A percentile compares a stretch with the other conserved stretches of the same genome.
phyloP scores from a whole-genome alignment of 768 basidiomycete genomes.

The Lactarius indigo region DNA sequence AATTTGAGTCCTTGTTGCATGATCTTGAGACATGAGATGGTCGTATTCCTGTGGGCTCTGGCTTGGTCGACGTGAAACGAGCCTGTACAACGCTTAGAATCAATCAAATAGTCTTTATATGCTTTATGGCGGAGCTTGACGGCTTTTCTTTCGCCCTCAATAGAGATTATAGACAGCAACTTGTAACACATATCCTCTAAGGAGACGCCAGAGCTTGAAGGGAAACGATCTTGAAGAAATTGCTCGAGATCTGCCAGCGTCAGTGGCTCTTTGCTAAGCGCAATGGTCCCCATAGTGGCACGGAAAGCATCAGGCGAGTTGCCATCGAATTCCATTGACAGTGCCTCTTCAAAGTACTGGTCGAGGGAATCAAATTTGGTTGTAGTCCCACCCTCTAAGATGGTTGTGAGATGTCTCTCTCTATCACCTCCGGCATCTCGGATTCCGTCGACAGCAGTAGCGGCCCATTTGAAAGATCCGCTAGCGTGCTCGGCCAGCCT shows the following conservation, averaged over 20 bases:
- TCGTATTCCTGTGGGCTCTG: conserved; percentile 24
- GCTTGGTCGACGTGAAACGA: conserved; percentile 11
- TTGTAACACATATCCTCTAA: conserved; percentile 11
- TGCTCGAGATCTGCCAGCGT: conserved; percentile 17
- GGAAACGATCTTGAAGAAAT: conserved; percentile 8
- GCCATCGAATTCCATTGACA: neutral
- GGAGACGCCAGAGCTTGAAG: neutral
- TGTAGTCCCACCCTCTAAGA: conserved; percentile 10
- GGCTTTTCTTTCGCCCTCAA: neutral
- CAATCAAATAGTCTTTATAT: conserved; percentile 17
- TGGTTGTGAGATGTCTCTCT: conserved; percentile 2
- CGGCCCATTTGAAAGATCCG: conserved; percentile 21
- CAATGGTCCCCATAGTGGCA: conserved; percentile 12
- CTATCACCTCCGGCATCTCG: neutral
- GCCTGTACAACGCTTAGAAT: conserved; percentile 12
- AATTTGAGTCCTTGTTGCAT: conserved; percentile 37
- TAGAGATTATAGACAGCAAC: conserved; percentile 14
- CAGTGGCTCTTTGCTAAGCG: conserved; percentile 13
- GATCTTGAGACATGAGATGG: conserved; percentile 30
- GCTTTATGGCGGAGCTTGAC: conserved; percentile 21
- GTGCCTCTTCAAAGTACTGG: conserved; percentile 1
- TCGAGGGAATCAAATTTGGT: conserved; percentile 8
- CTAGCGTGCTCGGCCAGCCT: conserved; percentile 2
- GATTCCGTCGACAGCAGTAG: conserved; percentile 11
- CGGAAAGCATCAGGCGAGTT: neutral